Conservation (phyloP, 176 grass and related monocot genomes). For the Triticum dicoccoides region DNA sequence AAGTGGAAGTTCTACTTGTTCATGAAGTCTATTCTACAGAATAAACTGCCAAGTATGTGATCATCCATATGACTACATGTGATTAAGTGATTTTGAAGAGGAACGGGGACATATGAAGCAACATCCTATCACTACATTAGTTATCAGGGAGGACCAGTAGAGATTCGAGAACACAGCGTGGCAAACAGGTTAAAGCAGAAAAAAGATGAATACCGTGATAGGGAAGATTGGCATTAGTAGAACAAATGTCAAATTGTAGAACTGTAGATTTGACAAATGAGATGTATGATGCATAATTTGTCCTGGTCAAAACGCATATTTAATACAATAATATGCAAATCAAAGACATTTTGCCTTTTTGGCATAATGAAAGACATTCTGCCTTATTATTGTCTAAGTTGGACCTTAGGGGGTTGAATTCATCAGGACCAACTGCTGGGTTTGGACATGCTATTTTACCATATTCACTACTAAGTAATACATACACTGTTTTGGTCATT, state of each 20-base stretch:
- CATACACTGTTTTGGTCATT: neutral
- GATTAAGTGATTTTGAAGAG: neutral
- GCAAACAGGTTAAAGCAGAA: neutral
- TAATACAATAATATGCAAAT: neutral
- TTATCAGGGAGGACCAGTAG: neutral
- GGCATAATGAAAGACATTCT: neutral
- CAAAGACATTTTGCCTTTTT: neutral
- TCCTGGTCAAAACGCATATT: neutral
- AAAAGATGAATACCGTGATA: neutral
- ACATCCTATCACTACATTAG: neutral
- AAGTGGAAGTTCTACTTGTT: neutral
- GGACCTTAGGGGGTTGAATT: neutral
- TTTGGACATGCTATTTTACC: neutral
- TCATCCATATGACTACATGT: neutral
- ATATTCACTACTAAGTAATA: neutral
- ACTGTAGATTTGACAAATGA: neutral
- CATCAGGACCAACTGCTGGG: neutral
- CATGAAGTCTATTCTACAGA: neutral
- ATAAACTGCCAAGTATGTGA: neutral
- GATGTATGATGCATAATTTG: neutral
- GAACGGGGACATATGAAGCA: neutral
- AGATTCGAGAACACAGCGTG: neutral
- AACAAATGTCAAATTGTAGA: neutral
- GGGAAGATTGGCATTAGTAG: neutral
- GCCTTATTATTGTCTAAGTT: neutral